Evolutionary conservation across 2,329 filamentous ascomycete species (phyloP).

Genomic region (Aspergillus viridinutans): DNA sequence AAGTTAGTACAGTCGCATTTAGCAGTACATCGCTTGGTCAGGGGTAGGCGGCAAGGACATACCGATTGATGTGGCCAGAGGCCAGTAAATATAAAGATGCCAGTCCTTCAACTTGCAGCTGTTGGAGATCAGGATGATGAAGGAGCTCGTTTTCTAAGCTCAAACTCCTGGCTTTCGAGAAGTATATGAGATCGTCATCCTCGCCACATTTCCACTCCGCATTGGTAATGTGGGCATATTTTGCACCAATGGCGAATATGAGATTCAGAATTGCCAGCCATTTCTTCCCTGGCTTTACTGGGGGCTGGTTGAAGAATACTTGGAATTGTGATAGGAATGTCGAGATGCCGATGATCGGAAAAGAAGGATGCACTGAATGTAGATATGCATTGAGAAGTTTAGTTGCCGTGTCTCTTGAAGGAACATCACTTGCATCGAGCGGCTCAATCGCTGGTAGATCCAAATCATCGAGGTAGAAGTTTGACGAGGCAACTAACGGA

Average conservation of each 20-base stretch:
- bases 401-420: constrained; percentile 34
- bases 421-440: constrained; percentile 35
- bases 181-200: constrained; percentile 39
- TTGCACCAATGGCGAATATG: constrained; percentile 42
- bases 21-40: background rate
- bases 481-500: constrained; percentile 26
- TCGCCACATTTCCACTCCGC: constrained; percentile 34
- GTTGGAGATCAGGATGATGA: constrained; percentile 40
- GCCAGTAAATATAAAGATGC: constrained; percentile 41
- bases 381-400: constrained; percentile 41
- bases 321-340: constrained; percentile 42
- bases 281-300: constrained; percentile 34
- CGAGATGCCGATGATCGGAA: constrained; percentile 41
- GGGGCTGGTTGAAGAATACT: constrained; percentile 32
- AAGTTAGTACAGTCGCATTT: background rate
- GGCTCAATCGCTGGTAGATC: constrained; percentile 33
- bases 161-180: constrained; percentile 37
- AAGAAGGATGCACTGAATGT: constrained; percentile 41
- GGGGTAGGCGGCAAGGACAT: constrained; percentile 4
- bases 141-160: constrained; percentile 38
- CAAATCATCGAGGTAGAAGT: constrained; percentile 40
- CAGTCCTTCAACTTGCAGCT: constrained; percentile 41
- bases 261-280: constrained; percentile 45
- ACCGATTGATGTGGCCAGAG: constrained; percentile 43
- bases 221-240: constrained; percentile 36